phyloP scores from a whole-genome alignment of 139 green algal species.

The Chlorella sp. region DNA sequence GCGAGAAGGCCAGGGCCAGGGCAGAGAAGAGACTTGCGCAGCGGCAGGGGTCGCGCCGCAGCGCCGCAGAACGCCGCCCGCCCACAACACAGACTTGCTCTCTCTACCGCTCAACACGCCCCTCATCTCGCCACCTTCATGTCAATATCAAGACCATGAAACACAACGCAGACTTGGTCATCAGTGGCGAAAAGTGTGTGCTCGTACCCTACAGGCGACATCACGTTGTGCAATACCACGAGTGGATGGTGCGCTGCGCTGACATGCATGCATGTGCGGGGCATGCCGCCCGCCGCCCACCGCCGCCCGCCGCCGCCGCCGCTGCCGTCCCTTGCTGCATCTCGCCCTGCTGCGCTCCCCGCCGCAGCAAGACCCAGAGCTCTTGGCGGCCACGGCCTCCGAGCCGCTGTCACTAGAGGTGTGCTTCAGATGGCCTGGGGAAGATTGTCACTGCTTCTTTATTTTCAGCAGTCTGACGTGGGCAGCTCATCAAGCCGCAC shows the following conservation, averaged over 20 bases:
- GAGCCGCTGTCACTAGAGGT: constrained; percentile 65
- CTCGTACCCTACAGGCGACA: constrained; percentile 80
- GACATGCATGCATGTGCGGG: background rate
- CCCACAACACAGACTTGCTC: no score
- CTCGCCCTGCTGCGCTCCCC: background rate
- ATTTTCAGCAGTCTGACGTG: background rate
- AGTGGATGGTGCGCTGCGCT: no score
- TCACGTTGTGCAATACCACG: constrained; percentile 73
- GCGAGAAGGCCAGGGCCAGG: no score
- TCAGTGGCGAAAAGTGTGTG: constrained; percentile 47
- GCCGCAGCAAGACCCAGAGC: constrained; percentile 48
- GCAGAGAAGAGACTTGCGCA: no score
- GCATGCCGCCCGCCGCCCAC: background rate
- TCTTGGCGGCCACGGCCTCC: constrained; percentile 76
- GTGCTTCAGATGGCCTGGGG: background rate
- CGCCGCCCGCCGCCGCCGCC: background rate
- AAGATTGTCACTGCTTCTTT: background rate
- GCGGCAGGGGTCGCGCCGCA: no score
- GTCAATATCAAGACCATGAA: constrained; percentile 49
- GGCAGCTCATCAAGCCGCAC: background rate
- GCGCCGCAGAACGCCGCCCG: no score
- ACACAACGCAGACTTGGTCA: constrained; percentile 58
- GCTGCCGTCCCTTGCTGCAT: background rate
- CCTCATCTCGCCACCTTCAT: no score
- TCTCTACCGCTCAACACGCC: no score